Evolutionary conservation across 2,329 filamentous ascomycete species (phyloP), one percentile per base, ranked within the genome.

Genomic region (Emergomyces pasteurianus): DNA sequence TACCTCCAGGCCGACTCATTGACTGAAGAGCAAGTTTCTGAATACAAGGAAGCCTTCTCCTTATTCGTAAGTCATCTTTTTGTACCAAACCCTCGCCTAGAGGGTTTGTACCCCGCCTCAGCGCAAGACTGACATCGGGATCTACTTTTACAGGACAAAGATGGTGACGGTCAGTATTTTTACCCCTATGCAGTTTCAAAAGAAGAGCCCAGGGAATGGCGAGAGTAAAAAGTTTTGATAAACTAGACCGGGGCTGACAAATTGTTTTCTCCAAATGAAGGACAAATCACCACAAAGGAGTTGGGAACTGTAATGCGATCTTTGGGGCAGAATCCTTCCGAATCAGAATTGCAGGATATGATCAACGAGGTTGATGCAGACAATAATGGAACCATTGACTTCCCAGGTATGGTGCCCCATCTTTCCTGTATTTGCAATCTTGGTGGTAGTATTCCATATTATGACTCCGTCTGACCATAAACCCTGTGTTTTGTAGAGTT

Each of bases 41-140:
- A 99, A 83, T 99, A 97, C 84, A 99, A 97, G 89, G 94, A 99
- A 83, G 94, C 94, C 60, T 99, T 99, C 82, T 99, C 94, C 77
- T 90, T 99, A 68, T 99, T 99, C 80, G 94, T 99, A 87, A 87
- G 94, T 86, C 60, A 40, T 49, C 49, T 36, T 50, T n/a, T 40
- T 26, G 58, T n/a, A 43, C 34, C 38, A 31, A 23, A 10, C 57
- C 52, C 43, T 61, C 64, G 16, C 31, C n/a, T 26, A 28, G 28
- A 23, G 12, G 43, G 46, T n/a, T 58, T 60, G 28, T n/a, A 3
- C n/a, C 23, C 28, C 50, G 38, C 47, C 60, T 50, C 10, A 38
- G 47, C 57, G 61, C 60, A 65, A 67, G 23, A 63, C 67, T 71
- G 62, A 75, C 61, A 56, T 65, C 63, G 62, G 42, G 64, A 57